Evolutionary conservation across 352 stramenopile species (phyloP).

Genomic region (Phytophthora pisi): DNA sequence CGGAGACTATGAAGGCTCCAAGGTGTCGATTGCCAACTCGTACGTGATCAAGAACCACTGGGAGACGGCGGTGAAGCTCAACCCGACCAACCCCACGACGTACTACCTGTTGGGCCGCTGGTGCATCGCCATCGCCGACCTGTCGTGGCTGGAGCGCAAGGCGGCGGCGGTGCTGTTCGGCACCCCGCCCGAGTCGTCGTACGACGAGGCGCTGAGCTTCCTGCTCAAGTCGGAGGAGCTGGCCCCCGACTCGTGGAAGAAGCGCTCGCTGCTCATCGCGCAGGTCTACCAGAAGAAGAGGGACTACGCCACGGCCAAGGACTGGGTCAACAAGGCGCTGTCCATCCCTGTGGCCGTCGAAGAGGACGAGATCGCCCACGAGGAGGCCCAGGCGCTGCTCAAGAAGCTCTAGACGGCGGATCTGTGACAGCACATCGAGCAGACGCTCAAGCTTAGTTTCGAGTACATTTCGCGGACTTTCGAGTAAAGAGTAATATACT

Average conservation of each 20-base stretch:
- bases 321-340: constrained; percentile 78
- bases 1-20: constrained; percentile 88
- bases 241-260: constrained; percentile 81
- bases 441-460: too few species aligned
- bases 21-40: constrained; percentile 84
- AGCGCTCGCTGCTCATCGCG: constrained; percentile 81
- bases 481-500: too few species aligned
- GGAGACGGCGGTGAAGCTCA: constrained; percentile 77
- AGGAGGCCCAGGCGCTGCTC: constrained; percentile 69
- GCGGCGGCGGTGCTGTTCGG: constrained; percentile 83
- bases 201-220: constrained; percentile 79
- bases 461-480: too few species aligned
- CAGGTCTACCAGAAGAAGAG: constrained; percentile 87
- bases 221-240: constrained; percentile 82
- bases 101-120: constrained; percentile 84
- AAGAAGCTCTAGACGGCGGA: constrained; percentile 51
- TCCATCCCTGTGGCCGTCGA: constrained; percentile 57
- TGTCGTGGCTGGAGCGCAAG: constrained; percentile 89
- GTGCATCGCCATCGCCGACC: constrained; percentile 85
- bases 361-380: constrained; percentile 73
- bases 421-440: background rate
- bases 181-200: constrained; percentile 78
- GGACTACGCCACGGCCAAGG: constrained; percentile 60
- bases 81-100: constrained; percentile 72
- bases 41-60: constrained; percentile 83